Base-by-base conservation (phyloP, 768 basidiomycete species). In the Phlebiopsis flavidoalba region DNA sequence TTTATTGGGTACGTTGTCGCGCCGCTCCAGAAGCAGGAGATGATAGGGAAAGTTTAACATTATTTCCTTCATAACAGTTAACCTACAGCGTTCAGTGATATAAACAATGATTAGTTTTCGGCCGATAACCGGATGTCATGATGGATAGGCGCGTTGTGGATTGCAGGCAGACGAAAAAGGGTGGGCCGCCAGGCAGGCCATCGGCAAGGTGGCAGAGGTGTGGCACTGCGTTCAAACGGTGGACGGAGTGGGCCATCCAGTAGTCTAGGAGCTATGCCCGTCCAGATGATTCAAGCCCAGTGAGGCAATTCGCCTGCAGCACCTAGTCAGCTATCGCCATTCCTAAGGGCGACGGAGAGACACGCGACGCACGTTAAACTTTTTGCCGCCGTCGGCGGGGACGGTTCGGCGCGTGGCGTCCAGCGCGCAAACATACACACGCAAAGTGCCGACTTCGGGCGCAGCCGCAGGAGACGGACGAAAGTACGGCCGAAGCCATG, bases 401-500 rank as follows among this genome's bases (percentile, higher is more conserved):
- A 69, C 67, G 3, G n/a, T n/a, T 77, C 73, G 19, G n/a, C n/a
- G n/a, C n/a, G n/a, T n/a, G 80, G 67, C 63, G 81, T 72, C 45
- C 81, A 77, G 3, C 76, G 80, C 31, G 60, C 58, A 64, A 76
- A 76, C 67, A 83, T 82, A 79, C 80, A 79, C 80, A 83, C 4
- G 75, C 59, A 19, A 83, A 68, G 60, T 83, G 80, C 36, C n/a
- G n/a, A 67, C 31, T 6, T 73, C 67, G 5, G n/a, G 79, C 72
- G 7, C 81, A 81, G 3, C 79, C 80, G 19, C 81, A 73, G 0
- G 82, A 76, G 11, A 83, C 33, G 17, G n/a, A 74, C 35, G 66
- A 77, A n/a, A 82, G 66, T 77, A 84, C 0, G 74, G 64, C n/a
- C n/a, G n/a, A 68, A 69, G 4, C 85, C 82, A 48, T 87, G 82